phyloP scores from a whole-genome alignment of 768 basidiomycete species.

The Clavulina sp. region DNA sequence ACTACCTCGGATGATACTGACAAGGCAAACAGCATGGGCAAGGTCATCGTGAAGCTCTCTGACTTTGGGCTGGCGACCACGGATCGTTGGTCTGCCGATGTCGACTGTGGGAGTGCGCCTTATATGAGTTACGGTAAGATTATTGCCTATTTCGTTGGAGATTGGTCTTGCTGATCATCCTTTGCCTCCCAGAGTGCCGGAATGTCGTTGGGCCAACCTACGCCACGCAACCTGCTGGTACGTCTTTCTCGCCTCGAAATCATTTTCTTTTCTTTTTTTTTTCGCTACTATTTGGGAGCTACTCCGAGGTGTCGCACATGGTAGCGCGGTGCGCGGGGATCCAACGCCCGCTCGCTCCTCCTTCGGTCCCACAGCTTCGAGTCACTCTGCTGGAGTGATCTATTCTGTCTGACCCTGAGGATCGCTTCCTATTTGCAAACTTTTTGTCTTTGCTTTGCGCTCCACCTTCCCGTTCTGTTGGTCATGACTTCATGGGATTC shows the following conservation, averaged over 20 bases:
- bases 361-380: too few relatives aligned
- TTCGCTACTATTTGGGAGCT: too few relatives aligned
- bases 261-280: not conserved
- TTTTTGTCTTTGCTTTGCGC: too few relatives aligned
- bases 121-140: conserved; percentile 92
- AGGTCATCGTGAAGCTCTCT: conserved; percentile 83
- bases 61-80: conserved; percentile 93
- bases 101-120: conserved; percentile 96
- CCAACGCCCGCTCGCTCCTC: too few relatives aligned
- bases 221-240: conserved; percentile 62
- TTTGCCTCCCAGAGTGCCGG: conserved; percentile 57
- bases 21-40: conserved; percentile 10
- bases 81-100: conserved; percentile 77
- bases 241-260: not conserved
- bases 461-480: too few relatives aligned
- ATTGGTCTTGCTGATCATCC: not conserved
- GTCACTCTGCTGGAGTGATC: too few relatives aligned
- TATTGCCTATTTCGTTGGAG: not conserved
- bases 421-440: too few relatives aligned
- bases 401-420: too few relatives aligned
- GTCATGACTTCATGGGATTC: too few relatives aligned
- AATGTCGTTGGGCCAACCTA: conserved; percentile 95
- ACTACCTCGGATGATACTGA: conserved; percentile 45
- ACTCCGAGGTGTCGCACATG: too few relatives aligned
- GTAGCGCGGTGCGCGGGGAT: too few relatives aligned